phyloP scores from a whole-genome alignment of 768 basidiomycete genomes.

The Hygrocybe punicea region DNA sequence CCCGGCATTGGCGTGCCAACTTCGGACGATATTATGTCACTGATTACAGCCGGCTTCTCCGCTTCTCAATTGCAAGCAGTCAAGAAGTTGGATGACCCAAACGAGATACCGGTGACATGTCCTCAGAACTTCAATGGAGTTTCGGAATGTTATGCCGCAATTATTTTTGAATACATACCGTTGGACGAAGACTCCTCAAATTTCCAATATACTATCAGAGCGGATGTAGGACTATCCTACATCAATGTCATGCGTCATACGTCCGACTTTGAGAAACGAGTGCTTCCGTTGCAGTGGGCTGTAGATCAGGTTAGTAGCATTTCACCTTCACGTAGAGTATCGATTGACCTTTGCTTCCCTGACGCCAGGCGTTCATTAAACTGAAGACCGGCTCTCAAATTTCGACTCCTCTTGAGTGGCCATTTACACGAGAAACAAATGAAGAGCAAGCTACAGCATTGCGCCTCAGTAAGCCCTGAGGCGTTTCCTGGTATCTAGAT shows the following conservation, averaged over 20 bases:
- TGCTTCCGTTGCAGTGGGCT: slow-evolving; percentile 75
- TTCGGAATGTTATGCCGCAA: slow-evolving; percentile 67
- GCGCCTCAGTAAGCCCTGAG: slow-evolving; percentile 48
- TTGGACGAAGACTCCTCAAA: slow-evolving; percentile 29
- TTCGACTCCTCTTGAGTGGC: slow-evolving; percentile 67
- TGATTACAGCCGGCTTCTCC: slow-evolving; percentile 53
- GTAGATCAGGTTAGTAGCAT: slow-evolving; percentile 55
- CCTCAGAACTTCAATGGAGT: slow-evolving; percentile 71
- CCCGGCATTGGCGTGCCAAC: slow-evolving; percentile 53
- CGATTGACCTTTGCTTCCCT: background rate
- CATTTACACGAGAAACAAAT: slow-evolving; percentile 66
- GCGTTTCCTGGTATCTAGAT: background rate
- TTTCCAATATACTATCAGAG: slow-evolving; percentile 67
- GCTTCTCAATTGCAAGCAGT: slow-evolving; percentile 47
- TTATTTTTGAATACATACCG: slow-evolving; percentile 61
- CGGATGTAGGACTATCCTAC: slow-evolving; percentile 60
- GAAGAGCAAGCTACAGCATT: slow-evolving; percentile 52
- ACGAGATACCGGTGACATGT: slow-evolving; percentile 54
- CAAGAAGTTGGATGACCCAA: slow-evolving; percentile 43
- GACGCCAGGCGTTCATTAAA: slow-evolving; percentile 62
- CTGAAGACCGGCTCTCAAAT: slow-evolving; percentile 55
- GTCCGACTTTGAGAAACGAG: slow-evolving; percentile 64
- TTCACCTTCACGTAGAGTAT: background rate
- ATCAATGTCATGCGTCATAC: slow-evolving; percentile 64
- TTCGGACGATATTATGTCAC: slow-evolving; percentile 57